Evolutionary conservation across 179 eudicot genomes (phyloP), one percentile per base, ranked within the genome.

Genomic region (Beta macrorhiza): DNA sequence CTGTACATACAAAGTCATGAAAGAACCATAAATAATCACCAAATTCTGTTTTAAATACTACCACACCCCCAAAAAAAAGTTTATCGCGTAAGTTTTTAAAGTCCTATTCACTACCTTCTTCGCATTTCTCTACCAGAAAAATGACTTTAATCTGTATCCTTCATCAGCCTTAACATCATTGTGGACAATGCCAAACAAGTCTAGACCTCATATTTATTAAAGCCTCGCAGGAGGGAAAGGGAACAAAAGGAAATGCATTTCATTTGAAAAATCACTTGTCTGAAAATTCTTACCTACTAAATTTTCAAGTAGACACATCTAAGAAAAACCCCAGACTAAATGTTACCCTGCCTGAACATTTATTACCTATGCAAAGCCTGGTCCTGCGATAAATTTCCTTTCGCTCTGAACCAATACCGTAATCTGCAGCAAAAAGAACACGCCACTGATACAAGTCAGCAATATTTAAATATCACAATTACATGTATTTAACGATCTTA

Each of bases 291-390:
- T 1, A 0, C 68, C 57, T 15, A 16, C 14, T 72, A 65, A 25
- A 55, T 37, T 22, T 63, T 42, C 64, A 59, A 2, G 76, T 32
- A 45, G 55, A 44, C 68, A 67, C 14, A 61, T 76, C 29, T 37
- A 37, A 37, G 42, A 7, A 29, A 20, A 58, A 12, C 79, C 55
- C 12, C 25, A 77, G 49, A 58, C 61, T 67, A 29, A n/a, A 78
- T 1, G 20, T 15, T 25, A 42, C 15, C 80, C 44, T 11, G 72
- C 17, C 7, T 58, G 58, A 44, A 4, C 53, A 68, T 4, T 16
- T 62, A 52, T 83, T 82, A 92, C 98, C 97, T 88, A 83, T 93
- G 98, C 89, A 93, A 84, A 87, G 97, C 93, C 88, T 91, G 97
- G 75, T 93, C 98, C 83, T 93, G 95, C 59, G 98, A 91, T 77